Percentiles rank a stretch among this genome's conserved stretches.
phyloP scores from a whole-genome alignment of 257 asterid genomes.

The Lantana camara region DNA sequence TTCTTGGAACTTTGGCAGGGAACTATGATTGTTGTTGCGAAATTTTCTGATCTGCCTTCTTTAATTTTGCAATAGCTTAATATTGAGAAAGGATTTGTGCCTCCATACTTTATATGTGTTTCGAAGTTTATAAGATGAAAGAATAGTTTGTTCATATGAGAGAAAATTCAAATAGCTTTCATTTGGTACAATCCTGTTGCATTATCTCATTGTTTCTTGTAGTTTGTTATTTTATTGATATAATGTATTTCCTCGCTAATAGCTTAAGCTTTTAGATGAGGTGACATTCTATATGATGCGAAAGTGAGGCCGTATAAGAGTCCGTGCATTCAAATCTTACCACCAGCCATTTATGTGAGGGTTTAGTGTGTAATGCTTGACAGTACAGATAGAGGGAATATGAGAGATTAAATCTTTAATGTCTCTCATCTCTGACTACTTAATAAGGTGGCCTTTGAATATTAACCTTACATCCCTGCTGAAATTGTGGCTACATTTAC shows the following conservation, averaged over 20 bases:
- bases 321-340: no score
- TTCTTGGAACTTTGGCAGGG: background rate
- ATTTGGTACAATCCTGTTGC: slow-evolving; percentile 22
- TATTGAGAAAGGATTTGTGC: background rate
- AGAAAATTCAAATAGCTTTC: slow-evolving; percentile 1
- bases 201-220: slow-evolving; percentile 12
- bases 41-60: slow-evolving; percentile 3
- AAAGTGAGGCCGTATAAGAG: no score
- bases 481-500: slow-evolving; percentile 37
- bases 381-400: no score
- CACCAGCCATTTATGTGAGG: no score
- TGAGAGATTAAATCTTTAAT: no score
- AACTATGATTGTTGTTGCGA: slow-evolving; percentile 10
- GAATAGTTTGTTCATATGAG: slow-evolving; percentile 3
- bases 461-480: slow-evolving; percentile 37
- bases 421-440: no score
- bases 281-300: no score
- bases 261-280: no score
- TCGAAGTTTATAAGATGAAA: slow-evolving; percentile 7
- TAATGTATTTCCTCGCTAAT: no score
- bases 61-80: slow-evolving; percentile 2
- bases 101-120: slow-evolving; percentile 8
- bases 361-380: no score
- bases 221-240: slow-evolving; percentile 18
- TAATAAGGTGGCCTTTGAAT: no score